phyloP scores from a whole-genome alignment of 1,284 basidiomycete genomes.

The Abortiporus biennis region DNA sequence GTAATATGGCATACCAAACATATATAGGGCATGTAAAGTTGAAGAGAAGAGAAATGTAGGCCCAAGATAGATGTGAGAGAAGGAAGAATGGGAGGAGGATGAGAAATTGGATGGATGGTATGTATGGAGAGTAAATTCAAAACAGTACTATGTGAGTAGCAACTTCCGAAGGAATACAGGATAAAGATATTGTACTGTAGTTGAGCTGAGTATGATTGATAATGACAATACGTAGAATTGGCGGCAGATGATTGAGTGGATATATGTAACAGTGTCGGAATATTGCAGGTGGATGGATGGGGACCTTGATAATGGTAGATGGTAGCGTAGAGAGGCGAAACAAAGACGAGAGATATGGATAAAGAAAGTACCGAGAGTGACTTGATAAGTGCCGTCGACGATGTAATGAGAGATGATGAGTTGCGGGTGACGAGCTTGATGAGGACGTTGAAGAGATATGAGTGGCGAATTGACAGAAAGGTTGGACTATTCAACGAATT shows the following conservation, averaged over 20 bases:
- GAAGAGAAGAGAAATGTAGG: constrained; percentile 6
- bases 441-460: constrained; percentile 3
- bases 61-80: constrained; percentile 2
- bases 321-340: neutral
- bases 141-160: neutral
- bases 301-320: neutral
- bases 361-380: neutral
- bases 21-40: neutral
- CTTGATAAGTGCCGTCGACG: neutral
- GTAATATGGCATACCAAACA: neutral
- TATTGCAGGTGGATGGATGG: neutral
- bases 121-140: constrained; percentile 7
- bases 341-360: neutral
- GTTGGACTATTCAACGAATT: constrained; percentile 40
- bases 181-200: constrained; percentile 6
- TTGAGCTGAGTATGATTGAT: neutral
- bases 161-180: constrained; percentile 4
- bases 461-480: constrained; percentile 10
- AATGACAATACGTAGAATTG: neutral
- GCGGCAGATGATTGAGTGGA: neutral
- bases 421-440: constrained; percentile 2
- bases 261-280: neutral
- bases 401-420: neutral
- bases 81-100: neutral
- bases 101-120: constrained; percentile 1